Evolutionary conservation across 2,329 filamentous ascomycete species (phyloP), one percentile per base, ranked within the genome.

Genomic region (Aspergillus ochraceus): DNA sequence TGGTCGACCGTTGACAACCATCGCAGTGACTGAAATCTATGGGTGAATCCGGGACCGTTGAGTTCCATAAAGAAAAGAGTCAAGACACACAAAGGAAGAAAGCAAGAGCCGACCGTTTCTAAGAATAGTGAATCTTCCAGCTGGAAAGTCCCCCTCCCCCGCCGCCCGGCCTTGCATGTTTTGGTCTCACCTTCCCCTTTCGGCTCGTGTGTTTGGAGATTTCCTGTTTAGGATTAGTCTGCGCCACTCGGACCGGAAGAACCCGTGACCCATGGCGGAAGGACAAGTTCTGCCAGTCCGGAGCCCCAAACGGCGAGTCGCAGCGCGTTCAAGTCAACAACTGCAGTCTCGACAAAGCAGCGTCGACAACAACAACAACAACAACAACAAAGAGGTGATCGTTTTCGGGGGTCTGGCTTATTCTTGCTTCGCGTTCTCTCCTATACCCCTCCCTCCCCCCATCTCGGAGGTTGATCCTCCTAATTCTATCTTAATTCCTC

Each of bases 161-260:
- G 60, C 59, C 60, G 60, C 60, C 49, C 32, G 30, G 39, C 51
- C 54, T 52, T 56, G 62, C 52, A 59, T 67, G 66, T 68, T 66
- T 64, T 62, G 62, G 52, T 66, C 61, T 58, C 58, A 26, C 57
- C 55, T 66, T 59, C 64, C 55, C 29, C 29, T 66, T 68, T 51
- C 12, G 64, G 64, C 50, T 36, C 39, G 26, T 64, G 68, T 76
- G 73, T 76, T 76, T 71, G 61, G 62, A 57, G 59, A 67, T 72
- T 76, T 60, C 74, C 67, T 39, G 10, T 68, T 74, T 52, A 2
- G 63, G 70, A 5, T 19, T 17, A 22, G 11, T 2, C 5, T 10
- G 46, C 60, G 51, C 42, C 45, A 45, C 51, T 60, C 64, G 63
- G 62, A 64, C 58, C 63, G 70, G 71, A 70, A 66, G 12, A 74